Conservation (phyloP, 176 grass and related monocot genomes). For the Oryza meyeriana region DNA sequence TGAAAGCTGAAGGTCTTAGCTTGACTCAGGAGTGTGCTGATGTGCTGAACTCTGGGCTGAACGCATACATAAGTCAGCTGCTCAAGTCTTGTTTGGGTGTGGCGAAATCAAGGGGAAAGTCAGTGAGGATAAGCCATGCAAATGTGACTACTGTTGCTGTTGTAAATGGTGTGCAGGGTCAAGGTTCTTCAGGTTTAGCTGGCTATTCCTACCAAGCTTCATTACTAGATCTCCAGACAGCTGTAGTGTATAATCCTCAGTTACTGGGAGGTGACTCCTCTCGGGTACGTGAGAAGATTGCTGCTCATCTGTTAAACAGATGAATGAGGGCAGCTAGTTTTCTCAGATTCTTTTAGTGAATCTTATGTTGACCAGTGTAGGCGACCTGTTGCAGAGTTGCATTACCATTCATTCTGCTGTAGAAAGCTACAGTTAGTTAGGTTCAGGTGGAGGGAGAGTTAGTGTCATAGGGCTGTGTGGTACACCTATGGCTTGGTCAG, state of each 20-base stretch:
- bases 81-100: slow-evolving; percentile 55
- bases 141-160: slow-evolving; percentile 23
- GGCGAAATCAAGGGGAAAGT: slow-evolving; percentile 49
- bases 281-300: slow-evolving; percentile 45
- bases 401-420: slow-evolving; percentile 32
- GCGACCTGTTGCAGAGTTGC: not conserved
- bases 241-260: slow-evolving; percentile 45
- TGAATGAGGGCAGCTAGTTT: slow-evolving; percentile 25
- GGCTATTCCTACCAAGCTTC: slow-evolving; percentile 43
- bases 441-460: slow-evolving; percentile 33
- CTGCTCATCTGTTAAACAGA: slow-evolving; percentile 34
- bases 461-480: slow-evolving; percentile 14
- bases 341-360: slow-evolving; percentile 15
- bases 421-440: slow-evolving; percentile 52
- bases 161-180: slow-evolving; percentile 23
- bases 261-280: slow-evolving; percentile 35
- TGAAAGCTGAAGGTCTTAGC: slow-evolving; percentile 49
- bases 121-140: not conserved
- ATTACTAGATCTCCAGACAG: slow-evolving; percentile 57
- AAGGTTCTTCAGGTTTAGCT: slow-evolving; percentile 2
- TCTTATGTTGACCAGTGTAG: slow-evolving; percentile 13
- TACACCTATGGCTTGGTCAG: slow-evolving; percentile 27
- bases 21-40: slow-evolving; percentile 48
- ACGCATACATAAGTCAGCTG: slow-evolving; percentile 51
- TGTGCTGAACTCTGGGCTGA: slow-evolving; percentile 66